A percentile compares a stretch with the other conserved stretches of the same genome.
Conservation (phyloP, 176 grass and related monocot species). For the Rhynchospora pubera region DNA sequence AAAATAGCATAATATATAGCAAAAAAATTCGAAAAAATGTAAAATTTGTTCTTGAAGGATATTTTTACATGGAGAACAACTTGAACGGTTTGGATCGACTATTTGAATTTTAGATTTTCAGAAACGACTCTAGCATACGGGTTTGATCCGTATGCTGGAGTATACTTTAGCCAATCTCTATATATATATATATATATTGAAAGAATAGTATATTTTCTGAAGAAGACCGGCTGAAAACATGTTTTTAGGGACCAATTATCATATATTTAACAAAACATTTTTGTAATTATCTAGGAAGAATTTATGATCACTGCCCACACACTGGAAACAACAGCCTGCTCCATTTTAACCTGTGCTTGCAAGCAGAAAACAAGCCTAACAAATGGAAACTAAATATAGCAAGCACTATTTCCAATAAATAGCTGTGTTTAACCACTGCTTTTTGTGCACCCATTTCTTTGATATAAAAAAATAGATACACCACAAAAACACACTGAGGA, state of each 20-base stretch:
- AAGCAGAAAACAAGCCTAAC: constrained; percentile 5
- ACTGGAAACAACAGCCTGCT: background rate
- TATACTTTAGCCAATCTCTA: too few species aligned
- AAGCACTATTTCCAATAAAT: constrained; percentile 4
- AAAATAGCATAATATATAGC: too few species aligned
- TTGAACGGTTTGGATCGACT: too few species aligned
- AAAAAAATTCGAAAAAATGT: too few species aligned
- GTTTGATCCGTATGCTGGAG: too few species aligned
- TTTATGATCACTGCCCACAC: background rate
- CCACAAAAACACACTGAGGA: background rate
- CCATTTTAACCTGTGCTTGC: background rate
- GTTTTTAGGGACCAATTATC: background rate
- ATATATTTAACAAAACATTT: background rate
- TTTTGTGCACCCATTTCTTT: background rate
- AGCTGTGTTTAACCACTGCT: background rate
- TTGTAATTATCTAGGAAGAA: background rate
- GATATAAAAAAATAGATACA: background rate
- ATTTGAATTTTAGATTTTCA: too few species aligned
- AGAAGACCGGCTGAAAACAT: background rate
- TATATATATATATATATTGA: too few species aligned
- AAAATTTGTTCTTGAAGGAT: too few species aligned
- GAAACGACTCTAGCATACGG: too few species aligned
- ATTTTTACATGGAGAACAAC: too few species aligned
- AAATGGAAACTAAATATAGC: constrained; percentile 6
- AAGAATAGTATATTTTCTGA: background rate